Evolutionary conservation across 164 flowering plant genomes (phyloP), one percentile per base, ranked within the genome.

Genomic region (Taxillus chinensis): DNA sequence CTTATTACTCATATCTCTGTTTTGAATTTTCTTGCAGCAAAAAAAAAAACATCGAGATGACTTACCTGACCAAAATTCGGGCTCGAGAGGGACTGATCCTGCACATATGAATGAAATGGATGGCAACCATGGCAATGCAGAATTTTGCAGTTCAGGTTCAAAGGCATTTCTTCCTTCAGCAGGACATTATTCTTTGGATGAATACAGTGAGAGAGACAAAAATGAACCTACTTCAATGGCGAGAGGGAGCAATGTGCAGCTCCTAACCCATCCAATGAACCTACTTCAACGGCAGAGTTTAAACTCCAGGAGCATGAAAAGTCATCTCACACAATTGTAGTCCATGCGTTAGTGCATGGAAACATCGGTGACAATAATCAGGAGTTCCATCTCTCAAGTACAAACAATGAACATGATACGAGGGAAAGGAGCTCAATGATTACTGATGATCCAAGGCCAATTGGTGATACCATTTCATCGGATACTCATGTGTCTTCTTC

Each of bases 31-130:
- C 27, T 43, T 73, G 45, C 53, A 12, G 57, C 64, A 78, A 84
- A 86, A 82, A 43, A 82, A 84, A 71, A 63, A 52, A 45, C 72
- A 64, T 4, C 70, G 61, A 61, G 54, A 55, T 37, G 64, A 40
- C 40, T 45, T 49, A 37, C 50, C 55, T 14, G 59, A 55, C 49
- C 39, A 45, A 38, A 40, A 14, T 49, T 55, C 69, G 16, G 61
- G 45, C 66, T 15, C 59, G 51, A 56, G 10, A 56, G 75, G 64
- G 17, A 52, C 60, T 42, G 72, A 42, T 60, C 57, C 57, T 65
- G 39, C 64, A 52, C 66, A 57, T 45, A 64, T 45, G 38, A 65
- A 64, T 46, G 60, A 62, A 39, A 39, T 27, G 12, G 67, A 52
- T 57, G 55, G 55, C 60, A 59, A 45, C 53, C 64, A 68, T 41